Percentiles rank a stretch among this genome's conserved stretches.
Evolutionary conservation across 441 rosid genomes (phyloP).

Genomic region (Lepidium campestre): DNA sequence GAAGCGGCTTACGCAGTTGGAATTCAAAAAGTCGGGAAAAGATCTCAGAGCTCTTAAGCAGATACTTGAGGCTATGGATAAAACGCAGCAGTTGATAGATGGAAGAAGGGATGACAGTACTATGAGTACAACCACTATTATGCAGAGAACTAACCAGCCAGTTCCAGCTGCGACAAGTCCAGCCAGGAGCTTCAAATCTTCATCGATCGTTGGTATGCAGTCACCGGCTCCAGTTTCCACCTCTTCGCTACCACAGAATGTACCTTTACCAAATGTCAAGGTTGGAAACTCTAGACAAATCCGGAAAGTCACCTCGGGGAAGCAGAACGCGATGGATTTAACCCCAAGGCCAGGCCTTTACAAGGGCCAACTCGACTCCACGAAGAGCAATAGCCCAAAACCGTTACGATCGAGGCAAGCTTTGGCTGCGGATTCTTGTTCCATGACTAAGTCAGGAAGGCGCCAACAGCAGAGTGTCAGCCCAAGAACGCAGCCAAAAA

Average conservation of each 20-base stretch:
- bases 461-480: constrained; percentile 38
- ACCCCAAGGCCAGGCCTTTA: constrained; percentile 40
- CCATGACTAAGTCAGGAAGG: constrained; percentile 29
- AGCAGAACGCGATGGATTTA: constrained; percentile 37
- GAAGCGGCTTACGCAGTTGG: constrained; percentile 69
- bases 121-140: constrained; percentile 17
- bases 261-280: constrained; percentile 26
- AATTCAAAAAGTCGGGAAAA: constrained; percentile 75
- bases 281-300: constrained; percentile 26
- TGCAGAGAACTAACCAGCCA: constrained; percentile 28
- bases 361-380: constrained; percentile 28
- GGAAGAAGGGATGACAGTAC: constrained; percentile 32
- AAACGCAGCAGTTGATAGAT: constrained; percentile 45
- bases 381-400: constrained; percentile 33
- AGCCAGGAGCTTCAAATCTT: constrained; percentile 40
- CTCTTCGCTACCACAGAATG: constrained; percentile 25
- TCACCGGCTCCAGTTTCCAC: constrained; percentile 34
- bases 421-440: constrained; percentile 30
- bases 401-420: constrained; percentile 29
- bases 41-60: constrained; percentile 93
- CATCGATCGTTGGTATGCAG: constrained; percentile 49
- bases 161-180: constrained; percentile 32
- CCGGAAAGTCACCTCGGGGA: constrained; percentile 34
- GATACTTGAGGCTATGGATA: constrained; percentile 85
- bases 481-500: constrained; percentile 50